Evolutionary conservation across 768 basidiomycete genomes (phyloP), one percentile per base, ranked within the genome.

Genomic region (Chalciporus chontae): DNA sequence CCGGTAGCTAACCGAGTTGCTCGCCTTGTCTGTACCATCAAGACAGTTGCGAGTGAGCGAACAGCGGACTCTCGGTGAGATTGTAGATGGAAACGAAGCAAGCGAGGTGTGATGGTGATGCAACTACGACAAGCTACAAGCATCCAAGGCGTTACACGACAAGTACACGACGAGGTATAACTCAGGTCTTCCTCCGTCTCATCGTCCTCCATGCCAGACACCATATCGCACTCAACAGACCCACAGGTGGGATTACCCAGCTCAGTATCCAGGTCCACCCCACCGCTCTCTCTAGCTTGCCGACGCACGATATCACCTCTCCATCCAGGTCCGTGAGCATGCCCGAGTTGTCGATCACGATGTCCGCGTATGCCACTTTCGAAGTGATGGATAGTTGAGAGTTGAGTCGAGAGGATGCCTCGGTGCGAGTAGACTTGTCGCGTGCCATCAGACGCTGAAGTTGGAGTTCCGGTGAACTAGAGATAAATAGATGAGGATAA

Each of bases 291-390:
- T 77, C 71, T 8, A 81, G 52, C 44, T 61, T 65, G 39, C 62
- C 60, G 8, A 83, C 53, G 64, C 87, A 66, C 52, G 51, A 48
- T 68, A 52, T 55, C 39, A 63, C 59, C 26, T 69, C 61, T 21
- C 77, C 76, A 31, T 84, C 74, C 9, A 97, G 73, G 50, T 94
- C 91, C 31, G 76, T 66, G 8, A 73, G 70, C 0, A 85, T 74
- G 1, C 92, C 91, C 6, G 90, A 90, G 65, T 98, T 98, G 70
- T 97, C 94, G 27, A 98, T 64, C 43, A 96, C 83, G 45, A 81
- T 63, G 62, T 94, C 91, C 4, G 93, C 94, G 54, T 90, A 94
- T n/a, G 71, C 59, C 5, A 93, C 72, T 65, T 98, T 99, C 31
- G 82, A 73, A 0, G 79, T 61, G 39, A 96, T 87, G 0, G 92